A percentile compares a stretch with the other conserved stretches of the same genome.
Conservation (phyloP, 169 alveolate genomes). For the Theileria annulata region DNA sequence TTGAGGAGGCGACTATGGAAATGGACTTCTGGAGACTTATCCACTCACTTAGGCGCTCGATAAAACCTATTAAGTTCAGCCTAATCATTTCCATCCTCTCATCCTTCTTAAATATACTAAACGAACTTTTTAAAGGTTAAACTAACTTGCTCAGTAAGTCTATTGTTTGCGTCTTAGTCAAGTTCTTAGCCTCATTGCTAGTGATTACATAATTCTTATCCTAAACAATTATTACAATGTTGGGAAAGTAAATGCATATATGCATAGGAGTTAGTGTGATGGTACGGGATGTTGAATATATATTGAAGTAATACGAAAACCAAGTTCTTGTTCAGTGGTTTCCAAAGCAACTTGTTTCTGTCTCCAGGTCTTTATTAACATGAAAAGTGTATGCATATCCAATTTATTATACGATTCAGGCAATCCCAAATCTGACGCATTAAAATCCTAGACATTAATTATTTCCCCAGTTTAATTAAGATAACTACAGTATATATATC, state of each 20-base stretch:
- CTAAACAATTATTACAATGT: neutral
- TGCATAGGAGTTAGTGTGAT: neutral
- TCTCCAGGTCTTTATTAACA: constrained; percentile 61
- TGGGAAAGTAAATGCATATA: neutral
- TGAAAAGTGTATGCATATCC: constrained; percentile 31
- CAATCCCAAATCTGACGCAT: constrained; percentile 54
- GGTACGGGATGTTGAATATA: constrained; percentile 16
- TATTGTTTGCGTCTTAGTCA: constrained; percentile 33
- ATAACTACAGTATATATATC: neutral
- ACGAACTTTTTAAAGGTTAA: neutral
- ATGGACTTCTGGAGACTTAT: constrained; percentile 43
- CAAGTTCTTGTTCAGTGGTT: constrained; percentile 62
- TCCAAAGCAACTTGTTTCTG: constrained; percentile 59
- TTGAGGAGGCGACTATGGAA: constrained; percentile 60
- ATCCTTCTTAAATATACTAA: constrained; percentile 16
- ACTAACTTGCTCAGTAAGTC: constrained; percentile 35
- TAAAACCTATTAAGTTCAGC: constrained; percentile 19
- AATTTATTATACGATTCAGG: constrained; percentile 36
- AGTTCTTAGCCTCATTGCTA: constrained; percentile 42
- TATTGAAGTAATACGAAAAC: constrained; percentile 63
- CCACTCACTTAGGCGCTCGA: constrained; percentile 34
- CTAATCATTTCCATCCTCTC: constrained; percentile 3
- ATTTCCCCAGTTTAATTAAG: neutral
- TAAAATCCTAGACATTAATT: constrained; percentile 26
- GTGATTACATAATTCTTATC: constrained; percentile 24